Percentiles rank a stretch among this genome's conserved stretches.
Evolutionary conservation across 352 stramenopile genomes (phyloP).

Genomic region (Pythium rhizo-oryzae): DNA sequence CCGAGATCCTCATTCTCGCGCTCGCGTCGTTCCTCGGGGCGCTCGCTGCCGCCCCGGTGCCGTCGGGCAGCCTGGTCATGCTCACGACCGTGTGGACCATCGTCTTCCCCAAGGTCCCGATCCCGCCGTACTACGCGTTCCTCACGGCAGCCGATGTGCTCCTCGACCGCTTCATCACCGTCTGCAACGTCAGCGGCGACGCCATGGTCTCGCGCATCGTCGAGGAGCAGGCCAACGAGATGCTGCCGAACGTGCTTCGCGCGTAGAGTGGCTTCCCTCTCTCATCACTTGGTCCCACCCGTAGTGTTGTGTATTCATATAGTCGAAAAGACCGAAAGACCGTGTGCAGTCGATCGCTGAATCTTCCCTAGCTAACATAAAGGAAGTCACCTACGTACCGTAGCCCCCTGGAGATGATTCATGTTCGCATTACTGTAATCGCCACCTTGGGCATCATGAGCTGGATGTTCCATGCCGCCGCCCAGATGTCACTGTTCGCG

Average conservation of each 20-base stretch:
- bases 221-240: slow-evolving; percentile 61
- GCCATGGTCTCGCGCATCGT: slow-evolving; percentile 76
- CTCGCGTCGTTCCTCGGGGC: slow-evolving; percentile 64
- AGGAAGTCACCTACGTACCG: too few species aligned
- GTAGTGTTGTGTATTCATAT: slow-evolving; percentile 8
- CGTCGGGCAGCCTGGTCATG: slow-evolving; percentile 59
- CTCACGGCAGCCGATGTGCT: slow-evolving; percentile 71
- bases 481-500: not conserved
- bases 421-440: too few species aligned
- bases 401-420: too few species aligned
- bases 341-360: not conserved
- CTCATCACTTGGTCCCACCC: not conserved
- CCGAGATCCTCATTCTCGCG: slow-evolving; percentile 50
- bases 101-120: slow-evolving; percentile 46
- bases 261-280: slow-evolving; percentile 2
- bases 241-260: slow-evolving; percentile 19
- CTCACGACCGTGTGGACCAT: slow-evolving; percentile 77
- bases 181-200: slow-evolving; percentile 78
- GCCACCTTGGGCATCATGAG: too few species aligned
- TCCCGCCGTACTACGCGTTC: slow-evolving; percentile 66
- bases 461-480: too few species aligned
- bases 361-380: not conserved
- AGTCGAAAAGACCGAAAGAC: not conserved
- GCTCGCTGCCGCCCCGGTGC: slow-evolving; percentile 62
- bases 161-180: slow-evolving; percentile 72